Evolutionary conservation across 495 filamentous ascomycete genomes (phyloP).

Genomic region (Xanthoparmelia taractica): DNA sequence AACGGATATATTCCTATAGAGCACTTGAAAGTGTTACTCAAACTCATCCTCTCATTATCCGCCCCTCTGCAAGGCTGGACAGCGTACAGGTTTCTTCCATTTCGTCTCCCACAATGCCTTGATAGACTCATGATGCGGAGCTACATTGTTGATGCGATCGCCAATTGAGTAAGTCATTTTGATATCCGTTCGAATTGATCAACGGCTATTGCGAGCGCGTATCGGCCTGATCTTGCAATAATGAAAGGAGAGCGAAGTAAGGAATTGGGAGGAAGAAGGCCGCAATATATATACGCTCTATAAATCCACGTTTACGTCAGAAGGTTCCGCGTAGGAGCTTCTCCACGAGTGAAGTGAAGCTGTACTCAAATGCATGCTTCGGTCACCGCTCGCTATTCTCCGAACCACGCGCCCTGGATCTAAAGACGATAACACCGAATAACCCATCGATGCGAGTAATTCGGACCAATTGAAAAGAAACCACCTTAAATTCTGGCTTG

Average conservation of each 20-base stretch:
- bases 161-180: neutral
- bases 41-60: neutral
- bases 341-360: neutral
- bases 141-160: neutral
- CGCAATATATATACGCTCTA: too few relatives aligned
- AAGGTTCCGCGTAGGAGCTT: neutral
- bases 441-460: too few relatives aligned
- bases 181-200: neutral
- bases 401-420: neutral
- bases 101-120: slow-evolving; percentile 72
- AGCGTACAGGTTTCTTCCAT: slow-evolving; percentile 61
- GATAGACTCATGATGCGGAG: slow-evolving; percentile 59
- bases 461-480: too few relatives aligned
- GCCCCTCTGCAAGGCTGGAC: neutral
- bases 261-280: too few relatives aligned
- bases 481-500: too few relatives aligned
- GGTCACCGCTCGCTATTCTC: slow-evolving; percentile 2
- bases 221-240: neutral
- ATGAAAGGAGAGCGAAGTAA: neutral
- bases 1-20: slow-evolving; percentile 62
- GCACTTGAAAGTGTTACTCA: neutral
- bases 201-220: neutral
- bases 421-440: neutral
- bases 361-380: neutral
- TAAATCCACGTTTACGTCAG: too few relatives aligned